Conservation (phyloP, 495 filamentous ascomycete species). For the Lepidopterella palustris region DNA sequence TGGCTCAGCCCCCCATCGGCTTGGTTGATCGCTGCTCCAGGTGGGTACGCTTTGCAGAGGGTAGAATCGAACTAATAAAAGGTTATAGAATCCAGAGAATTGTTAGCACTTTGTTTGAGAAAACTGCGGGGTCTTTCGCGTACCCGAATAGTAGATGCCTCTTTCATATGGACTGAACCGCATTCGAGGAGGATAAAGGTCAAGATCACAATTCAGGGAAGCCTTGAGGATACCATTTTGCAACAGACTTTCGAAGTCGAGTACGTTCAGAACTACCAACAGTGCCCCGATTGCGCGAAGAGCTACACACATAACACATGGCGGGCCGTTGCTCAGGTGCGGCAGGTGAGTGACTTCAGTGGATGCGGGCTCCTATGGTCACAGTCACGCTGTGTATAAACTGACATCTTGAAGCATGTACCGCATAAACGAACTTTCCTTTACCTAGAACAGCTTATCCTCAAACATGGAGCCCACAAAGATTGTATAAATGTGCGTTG, state of each 20-base stretch:
- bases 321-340: conserved; percentile 81
- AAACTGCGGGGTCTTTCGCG: conserved; percentile 74
- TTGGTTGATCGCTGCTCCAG: conserved; percentile 73
- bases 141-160: conserved; percentile 87
- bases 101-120: conserved; percentile 81
- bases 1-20: conserved; percentile 82
- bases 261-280: conserved; percentile 80
- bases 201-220: conserved; percentile 85
- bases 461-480: conserved; percentile 85
- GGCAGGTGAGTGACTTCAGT: conserved; percentile 45
- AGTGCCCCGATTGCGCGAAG: conserved; percentile 88
- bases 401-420: conserved; percentile 52
- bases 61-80: too few relatives aligned
- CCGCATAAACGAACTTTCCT: conserved; percentile 96
- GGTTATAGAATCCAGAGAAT: conserved; percentile 87
- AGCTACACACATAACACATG: conserved; percentile 92
- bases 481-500: conserved; percentile 65
- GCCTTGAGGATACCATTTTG: conserved; percentile 65
- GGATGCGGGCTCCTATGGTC: too few relatives aligned
- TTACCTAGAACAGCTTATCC: conserved; percentile 91
- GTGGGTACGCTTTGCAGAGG: too few relatives aligned
- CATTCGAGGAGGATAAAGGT: conserved; percentile 85
- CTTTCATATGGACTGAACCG: conserved; percentile 97
- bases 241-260: conserved; percentile 94
- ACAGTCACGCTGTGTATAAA: neutral